Evolutionary conservation across 1,284 basidiomycete genomes (phyloP).

Genomic region (Apiotrichum mycotoxinovorans): DNA sequence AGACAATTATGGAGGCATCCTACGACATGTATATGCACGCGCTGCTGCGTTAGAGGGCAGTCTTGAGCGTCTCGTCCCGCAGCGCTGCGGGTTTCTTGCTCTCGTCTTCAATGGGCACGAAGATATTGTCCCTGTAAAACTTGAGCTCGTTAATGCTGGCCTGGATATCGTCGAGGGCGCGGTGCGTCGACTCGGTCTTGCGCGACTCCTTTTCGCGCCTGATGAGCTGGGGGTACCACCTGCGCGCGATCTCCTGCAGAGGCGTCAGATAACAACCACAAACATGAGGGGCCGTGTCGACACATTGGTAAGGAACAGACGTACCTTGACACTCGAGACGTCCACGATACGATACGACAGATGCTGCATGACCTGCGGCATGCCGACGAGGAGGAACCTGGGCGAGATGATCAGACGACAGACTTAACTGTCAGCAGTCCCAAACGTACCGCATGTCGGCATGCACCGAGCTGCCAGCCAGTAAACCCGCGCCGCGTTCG

Average conservation of each 20-base stretch:
- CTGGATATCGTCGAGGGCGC: conserved; percentile 53
- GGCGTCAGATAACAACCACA: conserved; percentile 2
- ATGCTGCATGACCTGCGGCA: conserved; percentile 52
- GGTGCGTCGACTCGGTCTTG: conserved; percentile 37
- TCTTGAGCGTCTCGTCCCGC: conserved; percentile 20
- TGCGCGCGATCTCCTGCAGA: conserved; percentile 49
- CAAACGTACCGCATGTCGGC: conserved; percentile 49
- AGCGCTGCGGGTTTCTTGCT: background rate
- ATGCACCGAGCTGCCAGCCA: conserved; percentile 55
- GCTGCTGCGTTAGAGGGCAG: conserved; percentile 23
- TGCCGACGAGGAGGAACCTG: conserved; percentile 50
- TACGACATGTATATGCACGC: background rate
- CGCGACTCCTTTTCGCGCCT: conserved; percentile 29
- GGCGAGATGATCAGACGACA: background rate
- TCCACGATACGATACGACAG: conserved; percentile 54
- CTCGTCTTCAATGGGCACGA: conserved; percentile 35
- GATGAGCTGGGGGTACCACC: conserved; percentile 50
- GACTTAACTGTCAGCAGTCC: background rate
- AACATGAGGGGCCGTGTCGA: too few relatives aligned
- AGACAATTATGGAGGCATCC: too few relatives aligned
- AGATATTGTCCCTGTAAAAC: conserved; percentile 49
- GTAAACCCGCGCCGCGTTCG: conserved; percentile 45
- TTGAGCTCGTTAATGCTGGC: conserved; percentile 52
- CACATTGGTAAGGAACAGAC: too few relatives aligned
- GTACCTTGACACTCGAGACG: conserved; percentile 45